phyloP scores from a whole-genome alignment of 305 asterid species.

The Fraxinus nigra region DNA sequence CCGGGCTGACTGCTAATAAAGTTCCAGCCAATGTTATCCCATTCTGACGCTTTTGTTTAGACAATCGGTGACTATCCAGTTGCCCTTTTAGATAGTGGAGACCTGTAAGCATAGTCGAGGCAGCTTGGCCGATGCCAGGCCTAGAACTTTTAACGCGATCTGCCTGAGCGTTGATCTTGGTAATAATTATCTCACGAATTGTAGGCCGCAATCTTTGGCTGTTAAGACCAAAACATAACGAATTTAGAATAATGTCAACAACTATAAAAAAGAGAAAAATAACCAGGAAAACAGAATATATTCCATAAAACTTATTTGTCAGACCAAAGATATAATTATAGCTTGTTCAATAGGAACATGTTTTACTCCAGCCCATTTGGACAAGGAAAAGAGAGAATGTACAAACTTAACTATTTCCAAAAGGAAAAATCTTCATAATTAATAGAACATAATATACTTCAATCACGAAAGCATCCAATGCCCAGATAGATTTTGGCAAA shows the following conservation, averaged over 20 bases:
- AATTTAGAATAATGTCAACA: conserved; percentile 21
- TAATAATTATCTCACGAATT: conserved; percentile 78
- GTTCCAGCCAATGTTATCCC: conserved; percentile 66
- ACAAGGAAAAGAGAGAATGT: conserved; percentile 13
- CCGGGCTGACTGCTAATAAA: conserved; percentile 84
- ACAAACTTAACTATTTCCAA: conserved; percentile 15
- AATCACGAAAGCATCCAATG: conserved; percentile 12
- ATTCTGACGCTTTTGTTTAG: conserved; percentile 74
- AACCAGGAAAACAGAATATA: not conserved
- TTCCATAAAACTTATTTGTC: not conserved
- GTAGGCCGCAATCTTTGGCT: conserved; percentile 97
- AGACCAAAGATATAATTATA: not conserved
- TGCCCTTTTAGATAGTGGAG: conserved; percentile 69
- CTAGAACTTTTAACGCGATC: conserved; percentile 55
- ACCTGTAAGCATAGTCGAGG: conserved; percentile 57
- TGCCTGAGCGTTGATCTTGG: conserved; percentile 81
- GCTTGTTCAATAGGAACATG: not conserved
- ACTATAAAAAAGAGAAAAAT: conserved; percentile 12
- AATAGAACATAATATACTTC: not conserved
- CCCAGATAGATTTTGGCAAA: not conserved
- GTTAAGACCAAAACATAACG: conserved; percentile 25
- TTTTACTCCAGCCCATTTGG: conserved; percentile 7
- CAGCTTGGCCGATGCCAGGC: conserved; percentile 58
- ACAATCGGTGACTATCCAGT: conserved; percentile 59
- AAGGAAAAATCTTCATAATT: conserved; percentile 1